Base-by-base conservation (phyloP, 2,329 filamentous ascomycete genomes). In the Epichloe sibirici region DNA sequence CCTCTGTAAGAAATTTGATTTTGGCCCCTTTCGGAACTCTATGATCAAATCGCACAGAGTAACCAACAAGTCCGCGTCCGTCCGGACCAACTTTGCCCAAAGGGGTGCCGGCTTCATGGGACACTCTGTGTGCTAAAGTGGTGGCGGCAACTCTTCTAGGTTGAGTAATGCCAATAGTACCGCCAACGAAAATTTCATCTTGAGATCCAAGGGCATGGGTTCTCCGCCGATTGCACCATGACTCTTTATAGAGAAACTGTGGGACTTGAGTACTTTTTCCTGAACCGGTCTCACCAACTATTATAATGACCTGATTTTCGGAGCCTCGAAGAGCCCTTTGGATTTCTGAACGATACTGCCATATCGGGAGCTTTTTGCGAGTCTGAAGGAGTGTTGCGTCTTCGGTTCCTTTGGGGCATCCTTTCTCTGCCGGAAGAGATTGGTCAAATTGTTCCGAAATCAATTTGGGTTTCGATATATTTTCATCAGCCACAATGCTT, bases 211-310 rank as follows among this genome's bases (percentile, higher is more conserved):
- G 53, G 23, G 83, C 59, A 48, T 71, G 77, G 45, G 81, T 75
- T 53, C 69, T 79, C 53, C 74, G 75, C 38, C 75, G 77, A 51
- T 73, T 75, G 66, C 90, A 95, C 90, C 90, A 97, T 6, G 80
- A 70, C 62, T 96, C 87, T 28, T 73, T 68, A 45, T 85, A 79
- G 7, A 98, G 72, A 57, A 95, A 96, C 63, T 97, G 93, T 0
- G 93, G 91, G 0, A 96, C 84, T 68, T 98, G 93, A 0, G 93
- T 98, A 72, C 88, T 94, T 71, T 98, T 98, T 65, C 93, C 93
- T 13, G 88, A 95, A 65, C 93, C 93, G 0, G 93, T 98, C 67
- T 97, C 91, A 71, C 91, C 91, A 2, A 93, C 85, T 13, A 98
- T 72, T 0, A 98, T 76, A 49, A 98, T 78, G 1, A 95, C 81